phyloP scores from a whole-genome alignment of 495 filamentous ascomycete species.

The Penicillium silybi region DNA sequence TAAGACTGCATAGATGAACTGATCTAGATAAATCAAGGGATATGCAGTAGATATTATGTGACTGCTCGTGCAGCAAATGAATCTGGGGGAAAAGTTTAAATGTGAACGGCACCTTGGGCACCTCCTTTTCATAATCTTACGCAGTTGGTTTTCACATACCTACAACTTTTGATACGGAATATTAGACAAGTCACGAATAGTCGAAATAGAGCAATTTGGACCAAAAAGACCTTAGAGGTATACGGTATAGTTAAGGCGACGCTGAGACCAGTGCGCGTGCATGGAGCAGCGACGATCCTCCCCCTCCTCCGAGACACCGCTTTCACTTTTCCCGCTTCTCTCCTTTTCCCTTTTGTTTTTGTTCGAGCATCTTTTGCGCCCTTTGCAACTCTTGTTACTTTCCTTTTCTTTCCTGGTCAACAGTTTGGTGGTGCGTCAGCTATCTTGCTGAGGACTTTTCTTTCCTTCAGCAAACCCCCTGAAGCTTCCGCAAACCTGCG shows the following conservation, averaged over 20 bases:
- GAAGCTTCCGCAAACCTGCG: constrained; percentile 13
- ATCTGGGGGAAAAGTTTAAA: constrained; percentile 9
- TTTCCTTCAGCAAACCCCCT: constrained; percentile 4
- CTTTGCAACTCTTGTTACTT: constrained; percentile 6
- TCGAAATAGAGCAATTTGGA: no score
- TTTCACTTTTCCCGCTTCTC: constrained; percentile 28
- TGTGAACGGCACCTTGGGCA: constrained; percentile 5
- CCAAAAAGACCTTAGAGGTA: no score
- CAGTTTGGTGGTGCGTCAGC: constrained; percentile 1
- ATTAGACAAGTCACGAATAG: no score
- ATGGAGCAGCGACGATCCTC: constrained; percentile 22
- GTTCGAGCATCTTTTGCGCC: constrained; percentile 7
- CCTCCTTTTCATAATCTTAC: background rate
- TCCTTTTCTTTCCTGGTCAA: constrained; percentile 3
- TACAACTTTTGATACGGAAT: no score
- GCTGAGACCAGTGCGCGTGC: background rate
- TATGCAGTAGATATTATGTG: background rate
- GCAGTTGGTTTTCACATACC: background rate
- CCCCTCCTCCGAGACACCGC: constrained; percentile 19
- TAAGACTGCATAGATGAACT: background rate
- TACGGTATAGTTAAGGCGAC: background rate
- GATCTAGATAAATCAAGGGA: background rate
- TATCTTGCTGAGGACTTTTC: background rate
- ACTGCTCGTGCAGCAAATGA: background rate
- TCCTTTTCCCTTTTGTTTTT: constrained; percentile 17